Conservation (phyloP, 31 red algal genomes). For the Pterothamnion heteromorphum region DNA sequence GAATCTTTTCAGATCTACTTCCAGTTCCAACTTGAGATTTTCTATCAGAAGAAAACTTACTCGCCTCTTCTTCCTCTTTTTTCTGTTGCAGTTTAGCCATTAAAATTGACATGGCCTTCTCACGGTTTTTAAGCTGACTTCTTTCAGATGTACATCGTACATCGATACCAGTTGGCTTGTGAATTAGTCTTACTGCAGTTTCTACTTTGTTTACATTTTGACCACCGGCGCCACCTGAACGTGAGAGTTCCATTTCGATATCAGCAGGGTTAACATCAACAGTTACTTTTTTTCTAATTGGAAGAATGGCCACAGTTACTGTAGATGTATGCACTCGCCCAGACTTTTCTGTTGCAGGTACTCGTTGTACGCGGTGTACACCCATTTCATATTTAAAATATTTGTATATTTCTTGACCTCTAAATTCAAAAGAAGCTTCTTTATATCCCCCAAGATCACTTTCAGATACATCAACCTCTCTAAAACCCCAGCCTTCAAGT, state of each 20-base stretch:
- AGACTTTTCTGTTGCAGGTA: constrained; percentile 63
- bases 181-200: constrained; percentile 75
- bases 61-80: constrained; percentile 74
- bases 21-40: constrained; percentile 94
- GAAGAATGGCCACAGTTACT: too few relatives aligned
- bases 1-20: constrained; percentile 67
- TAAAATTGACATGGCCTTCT: constrained; percentile 67
- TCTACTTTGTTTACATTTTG: constrained; percentile 98
- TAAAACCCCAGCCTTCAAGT: too few relatives aligned
- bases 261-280: not conserved
- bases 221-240: constrained; percentile 86
- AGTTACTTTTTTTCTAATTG: not conserved
- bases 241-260: too few relatives aligned
- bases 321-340: constrained; percentile 79
- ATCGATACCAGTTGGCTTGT: constrained; percentile 76
- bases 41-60: constrained; percentile 68
- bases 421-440: constrained; percentile 66
- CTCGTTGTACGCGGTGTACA: constrained; percentile 88
- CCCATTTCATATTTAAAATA: constrained; percentile 79
- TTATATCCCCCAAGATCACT: constrained; percentile 80
- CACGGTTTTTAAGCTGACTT: constrained; percentile 74
- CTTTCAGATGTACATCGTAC: constrained; percentile 73
- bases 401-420: constrained; percentile 71
- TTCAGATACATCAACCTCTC: constrained; percentile 64
- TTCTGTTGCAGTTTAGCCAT: constrained; percentile 92